These are phyloP conservation scores for Megacollybia platyphylla DNA, from an alignment of 1,284 basidiomycete species.

Conservation along the genomic window DNA sequence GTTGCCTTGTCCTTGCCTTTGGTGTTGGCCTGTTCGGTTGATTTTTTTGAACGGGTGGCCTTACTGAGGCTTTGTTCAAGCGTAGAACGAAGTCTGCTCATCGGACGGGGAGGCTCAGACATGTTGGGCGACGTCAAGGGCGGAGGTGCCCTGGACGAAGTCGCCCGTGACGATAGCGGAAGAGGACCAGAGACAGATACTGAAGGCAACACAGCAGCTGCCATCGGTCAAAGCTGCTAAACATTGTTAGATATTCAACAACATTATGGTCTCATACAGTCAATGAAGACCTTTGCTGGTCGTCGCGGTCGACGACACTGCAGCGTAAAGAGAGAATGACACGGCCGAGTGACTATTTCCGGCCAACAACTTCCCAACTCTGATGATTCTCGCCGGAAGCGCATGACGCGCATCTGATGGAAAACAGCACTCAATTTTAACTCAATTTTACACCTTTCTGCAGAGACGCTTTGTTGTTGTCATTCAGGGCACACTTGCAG, in stretches of 20 bases:
- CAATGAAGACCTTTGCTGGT: too few species aligned
- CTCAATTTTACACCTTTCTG: too few species aligned
- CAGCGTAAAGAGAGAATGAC: too few species aligned
- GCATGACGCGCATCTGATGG: too few species aligned
- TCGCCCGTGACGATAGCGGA: conserved; percentile 28
- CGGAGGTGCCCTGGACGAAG: conserved; percentile 30
- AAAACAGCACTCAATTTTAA: too few species aligned
- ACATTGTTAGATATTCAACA: conserved; percentile 2
- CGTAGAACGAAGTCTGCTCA: conserved; percentile 49
- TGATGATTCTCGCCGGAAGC: too few species aligned
- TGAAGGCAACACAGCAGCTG: conserved; percentile 27
- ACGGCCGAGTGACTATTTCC: too few species aligned
- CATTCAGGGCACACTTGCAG: too few species aligned
- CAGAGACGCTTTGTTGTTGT: too few species aligned
- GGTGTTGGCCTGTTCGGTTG: conserved; percentile 29
- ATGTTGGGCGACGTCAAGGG: conserved; percentile 13
- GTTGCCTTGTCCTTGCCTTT: conserved; percentile 28
- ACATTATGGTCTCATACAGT: background rate
- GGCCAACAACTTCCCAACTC: too few species aligned
- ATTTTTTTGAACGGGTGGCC: conserved; percentile 43
- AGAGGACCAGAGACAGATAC: conserved; percentile 30
- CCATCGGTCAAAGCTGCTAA: conserved; percentile 27
- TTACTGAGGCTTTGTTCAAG: conserved; percentile 53
- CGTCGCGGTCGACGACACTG: too few species aligned
- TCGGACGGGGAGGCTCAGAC: conserved; percentile 22